These are phyloP conservation scores for Silene vulgaris DNA, from an alignment of 179 eudicot genomes.

Conservation along the genomic window DNA sequence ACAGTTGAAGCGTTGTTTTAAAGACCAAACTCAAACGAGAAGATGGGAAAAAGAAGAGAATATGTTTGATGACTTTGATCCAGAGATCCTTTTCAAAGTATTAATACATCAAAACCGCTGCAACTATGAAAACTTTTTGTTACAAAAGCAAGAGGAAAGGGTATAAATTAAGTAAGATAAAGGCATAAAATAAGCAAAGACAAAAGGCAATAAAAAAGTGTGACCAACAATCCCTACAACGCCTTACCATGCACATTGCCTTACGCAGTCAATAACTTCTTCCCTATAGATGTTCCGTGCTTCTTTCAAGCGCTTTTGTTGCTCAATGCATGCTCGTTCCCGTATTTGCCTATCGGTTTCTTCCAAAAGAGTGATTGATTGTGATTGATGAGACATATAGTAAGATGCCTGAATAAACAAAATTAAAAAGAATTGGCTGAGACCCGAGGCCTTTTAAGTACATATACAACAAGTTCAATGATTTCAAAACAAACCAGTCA, in stretches of 20 bases:
- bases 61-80: background rate
- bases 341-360: slow-evolving; percentile 85
- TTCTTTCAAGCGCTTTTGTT: slow-evolving; percentile 82
- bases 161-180: background rate
- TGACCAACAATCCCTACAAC: background rate
- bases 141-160: background rate
- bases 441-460: background rate
- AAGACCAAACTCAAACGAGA: background rate
- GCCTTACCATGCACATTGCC: slow-evolving; percentile 80
- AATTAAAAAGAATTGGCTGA: slow-evolving; percentile 2
- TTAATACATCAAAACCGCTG: background rate
- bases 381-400: slow-evolving; percentile 82
- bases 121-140: background rate
- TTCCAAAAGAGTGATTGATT: slow-evolving; percentile 66
- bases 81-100: background rate
- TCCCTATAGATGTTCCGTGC: slow-evolving; percentile 75
- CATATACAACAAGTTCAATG: slow-evolving; percentile 4
- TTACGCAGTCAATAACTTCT: slow-evolving; percentile 77
- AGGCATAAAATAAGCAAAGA: background rate
- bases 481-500: background rate
- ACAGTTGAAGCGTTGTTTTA: background rate
- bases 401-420: slow-evolving; percentile 64
- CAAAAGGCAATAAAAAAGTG: background rate
- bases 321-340: slow-evolving; percentile 62
- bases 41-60: background rate